Evolutionary conservation across 1,139 yeast genomes (phyloP).

Genomic region (Meyerozyma guilliermondii): DNA sequence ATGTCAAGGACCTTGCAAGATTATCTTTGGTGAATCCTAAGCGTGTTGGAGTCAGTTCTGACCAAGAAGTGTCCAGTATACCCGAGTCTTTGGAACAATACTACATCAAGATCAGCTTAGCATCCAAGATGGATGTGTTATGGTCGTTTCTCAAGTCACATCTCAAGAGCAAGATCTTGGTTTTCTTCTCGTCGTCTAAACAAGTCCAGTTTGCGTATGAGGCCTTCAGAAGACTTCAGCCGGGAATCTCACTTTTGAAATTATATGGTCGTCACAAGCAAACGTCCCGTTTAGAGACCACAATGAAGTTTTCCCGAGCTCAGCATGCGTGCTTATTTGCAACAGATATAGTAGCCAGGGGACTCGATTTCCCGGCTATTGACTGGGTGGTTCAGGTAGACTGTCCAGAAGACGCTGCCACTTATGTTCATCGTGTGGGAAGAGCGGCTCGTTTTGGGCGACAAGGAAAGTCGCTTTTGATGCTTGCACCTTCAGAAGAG

Average conservation of each 20-base stretch:
- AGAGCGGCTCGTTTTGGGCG: constrained; percentile 94
- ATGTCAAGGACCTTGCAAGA: constrained; percentile 83
- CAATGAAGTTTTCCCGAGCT: constrained; percentile 78
- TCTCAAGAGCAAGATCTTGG: constrained; percentile 77
- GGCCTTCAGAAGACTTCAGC: constrained; percentile 84
- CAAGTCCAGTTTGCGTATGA: constrained; percentile 95
- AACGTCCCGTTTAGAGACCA: constrained; percentile 85
- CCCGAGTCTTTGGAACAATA: constrained; percentile 85
- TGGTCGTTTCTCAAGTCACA: constrained; percentile 92
- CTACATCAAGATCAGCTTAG: constrained; percentile 64
- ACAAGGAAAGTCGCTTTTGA: constrained; percentile 76
- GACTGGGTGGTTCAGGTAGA: constrained; percentile 98
- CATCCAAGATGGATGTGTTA: constrained; percentile 78
- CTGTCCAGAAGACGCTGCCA: constrained; percentile 93
- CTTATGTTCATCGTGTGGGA: constrained; percentile 95
- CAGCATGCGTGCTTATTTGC: constrained; percentile 88
- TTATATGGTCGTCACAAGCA: constrained; percentile 95
- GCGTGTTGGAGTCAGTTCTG: constrained; percentile 59
- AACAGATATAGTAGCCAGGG: constrained; percentile 96
- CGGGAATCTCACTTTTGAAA: constrained; percentile 91
- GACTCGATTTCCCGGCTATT: constrained; percentile 93
- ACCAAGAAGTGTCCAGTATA: constrained; percentile 50
- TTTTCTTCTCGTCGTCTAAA: constrained; percentile 86
- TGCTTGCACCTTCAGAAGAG: constrained; percentile 82
- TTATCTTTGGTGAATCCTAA: constrained; percentile 77